A percentile compares a stretch with the other conserved stretches of the same genome.
Evolutionary conservation across 805 yeast species (phyloP).

Genomic region (Kodamaea kaohsiungensis): DNA sequence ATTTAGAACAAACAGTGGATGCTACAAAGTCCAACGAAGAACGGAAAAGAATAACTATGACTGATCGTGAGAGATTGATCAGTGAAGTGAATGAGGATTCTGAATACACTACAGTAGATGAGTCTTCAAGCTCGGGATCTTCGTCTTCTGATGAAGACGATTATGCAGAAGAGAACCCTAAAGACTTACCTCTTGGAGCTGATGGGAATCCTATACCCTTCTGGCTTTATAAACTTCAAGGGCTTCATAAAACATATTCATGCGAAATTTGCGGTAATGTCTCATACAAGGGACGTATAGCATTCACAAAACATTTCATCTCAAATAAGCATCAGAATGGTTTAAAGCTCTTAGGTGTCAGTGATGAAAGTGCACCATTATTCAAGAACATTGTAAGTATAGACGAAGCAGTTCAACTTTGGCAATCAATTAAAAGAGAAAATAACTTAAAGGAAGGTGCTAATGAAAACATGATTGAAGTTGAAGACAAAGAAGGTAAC

Average conservation of each 20-base stretch:
- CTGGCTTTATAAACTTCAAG: constrained; percentile 91
- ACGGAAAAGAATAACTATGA: constrained; percentile 58
- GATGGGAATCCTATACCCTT: constrained; percentile 92
- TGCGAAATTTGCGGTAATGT: constrained; percentile 89
- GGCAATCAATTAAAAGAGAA: constrained; percentile 47
- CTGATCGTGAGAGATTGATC: constrained; percentile 65
- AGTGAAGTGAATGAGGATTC: constrained; percentile 36
- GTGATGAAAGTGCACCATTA: constrained; percentile 39
- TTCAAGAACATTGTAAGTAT: constrained; percentile 69
- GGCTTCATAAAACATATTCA: constrained; percentile 64
- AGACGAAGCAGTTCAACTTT: constrained; percentile 63
- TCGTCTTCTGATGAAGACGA: constrained; percentile 26
- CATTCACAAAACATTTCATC: constrained; percentile 75
- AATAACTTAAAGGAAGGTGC: constrained; percentile 38
- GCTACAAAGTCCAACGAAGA: constrained; percentile 63
- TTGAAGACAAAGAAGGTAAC: constrained; percentile 92
- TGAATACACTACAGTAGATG: constrained; percentile 41
- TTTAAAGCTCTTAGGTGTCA: constrained; percentile 70
- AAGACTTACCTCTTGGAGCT: constrained; percentile 74
- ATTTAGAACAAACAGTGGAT: constrained; percentile 22
- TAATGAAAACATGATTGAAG: constrained; percentile 64
- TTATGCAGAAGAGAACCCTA: constrained; percentile 39
- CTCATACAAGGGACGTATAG: constrained; percentile 69
- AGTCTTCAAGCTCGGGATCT: constrained; percentile 9
- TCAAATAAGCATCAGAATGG: constrained; percentile 73